Evolutionary conservation across 331 rosid species (phyloP).

Genomic region (Malus hybrid): DNA sequence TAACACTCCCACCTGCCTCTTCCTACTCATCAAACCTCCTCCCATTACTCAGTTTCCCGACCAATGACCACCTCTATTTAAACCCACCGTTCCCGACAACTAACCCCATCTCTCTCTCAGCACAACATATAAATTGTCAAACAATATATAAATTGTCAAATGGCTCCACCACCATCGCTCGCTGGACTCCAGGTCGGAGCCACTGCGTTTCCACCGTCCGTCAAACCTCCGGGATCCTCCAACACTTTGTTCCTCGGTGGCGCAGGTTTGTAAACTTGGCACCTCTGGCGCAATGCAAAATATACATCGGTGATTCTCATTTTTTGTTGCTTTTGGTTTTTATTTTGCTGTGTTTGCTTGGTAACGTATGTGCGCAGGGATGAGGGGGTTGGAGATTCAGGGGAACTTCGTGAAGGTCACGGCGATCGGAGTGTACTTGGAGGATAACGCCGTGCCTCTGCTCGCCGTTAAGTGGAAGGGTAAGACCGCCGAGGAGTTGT

Average conservation of each 20-base stretch:
- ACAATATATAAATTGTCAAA: background rate
- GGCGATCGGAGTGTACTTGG: too few species aligned
- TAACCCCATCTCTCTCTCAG: background rate
- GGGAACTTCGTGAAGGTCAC: too few species aligned
- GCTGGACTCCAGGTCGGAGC: slow-evolving; percentile 38
- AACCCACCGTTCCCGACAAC: background rate
- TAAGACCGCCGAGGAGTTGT: too few species aligned
- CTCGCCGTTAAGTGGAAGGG: too few species aligned
- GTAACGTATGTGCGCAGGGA: background rate
- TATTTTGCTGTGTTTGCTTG: background rate
- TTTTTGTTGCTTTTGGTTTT: background rate
- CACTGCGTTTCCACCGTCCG: slow-evolving; percentile 34
- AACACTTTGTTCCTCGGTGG: slow-evolving; percentile 64
- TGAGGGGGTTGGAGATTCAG: too few species aligned
- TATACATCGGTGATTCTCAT: background rate
- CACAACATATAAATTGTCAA: background rate
- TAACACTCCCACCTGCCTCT: background rate
- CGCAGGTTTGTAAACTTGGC: slow-evolving; percentile 37
- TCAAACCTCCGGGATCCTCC: slow-evolving; percentile 40
- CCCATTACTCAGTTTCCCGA: background rate
- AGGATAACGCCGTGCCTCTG: too few species aligned
- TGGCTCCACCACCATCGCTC: slow-evolving; percentile 11
- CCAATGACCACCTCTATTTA: background rate
- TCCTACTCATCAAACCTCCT: background rate
- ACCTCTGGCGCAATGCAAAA: background rate